These are phyloP conservation scores for Leishmania amazonensis DNA, from an alignment of 208 protist genomes.

Conservation along the genomic window DNA sequence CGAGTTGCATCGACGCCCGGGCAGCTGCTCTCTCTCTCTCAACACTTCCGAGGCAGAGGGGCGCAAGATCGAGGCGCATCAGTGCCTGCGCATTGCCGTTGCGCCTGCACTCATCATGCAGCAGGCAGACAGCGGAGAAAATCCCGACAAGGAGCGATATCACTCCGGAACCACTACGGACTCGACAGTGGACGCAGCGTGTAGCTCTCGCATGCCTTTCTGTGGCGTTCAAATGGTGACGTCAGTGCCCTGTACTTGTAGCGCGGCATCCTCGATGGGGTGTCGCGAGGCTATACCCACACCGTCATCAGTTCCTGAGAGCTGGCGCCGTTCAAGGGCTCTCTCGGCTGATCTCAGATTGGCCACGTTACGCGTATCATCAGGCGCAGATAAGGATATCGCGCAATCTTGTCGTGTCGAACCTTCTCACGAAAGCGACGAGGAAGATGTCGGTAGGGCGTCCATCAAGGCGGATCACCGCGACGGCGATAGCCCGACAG, in stretches of 20 bases:
- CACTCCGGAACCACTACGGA: neutral
- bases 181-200: neutral
- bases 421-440: neutral
- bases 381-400: no score
- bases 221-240: neutral
- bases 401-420: neutral
- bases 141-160: neutral
- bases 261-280: neutral
- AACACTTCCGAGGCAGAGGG: neutral
- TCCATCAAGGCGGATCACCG: neutral
- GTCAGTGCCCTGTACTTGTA: neutral
- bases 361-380: neutral
- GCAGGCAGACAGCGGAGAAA: neutral
- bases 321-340: neutral
- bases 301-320: neutral
- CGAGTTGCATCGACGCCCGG: neutral
- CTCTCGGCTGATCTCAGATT: neutral
- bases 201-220: neutral
- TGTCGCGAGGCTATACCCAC: neutral
- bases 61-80: neutral
- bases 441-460: neutral
- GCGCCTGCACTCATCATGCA: neutral
- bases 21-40: neutral
- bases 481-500: neutral
- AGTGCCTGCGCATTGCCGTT: neutral